Base-by-base conservation (phyloP, 2,329 filamentous ascomycete genomes). In the Metarhizium robertsii region DNA sequence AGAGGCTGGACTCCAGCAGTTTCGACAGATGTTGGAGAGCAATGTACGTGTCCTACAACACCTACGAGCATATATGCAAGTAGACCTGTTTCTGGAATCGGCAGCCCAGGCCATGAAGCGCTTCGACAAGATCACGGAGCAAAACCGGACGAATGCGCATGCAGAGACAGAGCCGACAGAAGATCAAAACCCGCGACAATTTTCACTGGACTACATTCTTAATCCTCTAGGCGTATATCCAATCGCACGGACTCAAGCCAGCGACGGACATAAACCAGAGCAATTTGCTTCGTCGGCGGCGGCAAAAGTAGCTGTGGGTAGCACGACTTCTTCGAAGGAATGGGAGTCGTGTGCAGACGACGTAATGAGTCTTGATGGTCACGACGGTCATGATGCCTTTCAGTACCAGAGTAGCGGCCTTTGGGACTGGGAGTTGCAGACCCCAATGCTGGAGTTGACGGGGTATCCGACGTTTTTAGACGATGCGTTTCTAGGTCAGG, bases 381-480 rank as follows among this genome's bases (percentile, higher is more conserved):
- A 11, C 32, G 32, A 11, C 10, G 43, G 43, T 11, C n/a, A 25
- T 2, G 43, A 18, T 6, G 13, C 32, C 10, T 14, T 40, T 40
- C 11, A 8, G n/a, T 51, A 38, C 29, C 49, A 38, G 13, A 30
- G 29, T 25, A 34, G 25, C 34, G n/a, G 14, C 32, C 38, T 34
- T 30, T 54, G 55, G 43, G 43, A 46, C 18, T 54, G 55, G 43
- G 43, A 46, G 55, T 42, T 52, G 40, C 50, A 57, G 40, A 34
- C 46, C 14, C 55, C 45, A 29, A 38, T 53, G 42, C 10, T 57
- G 47, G 55, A 57, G 18, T 54, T 29, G 20, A 57, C 54, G 52
- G 52, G 53, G 47, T 57, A 54, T 34, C 52, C 55, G n/a, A 57
- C 46, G 7, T 57, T 57, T 42, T 47, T 56, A 13, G 47, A 56